Base-by-base conservation (phyloP, 2,329 filamentous ascomycete genomes). In the Cytospora schulzeri region DNA sequence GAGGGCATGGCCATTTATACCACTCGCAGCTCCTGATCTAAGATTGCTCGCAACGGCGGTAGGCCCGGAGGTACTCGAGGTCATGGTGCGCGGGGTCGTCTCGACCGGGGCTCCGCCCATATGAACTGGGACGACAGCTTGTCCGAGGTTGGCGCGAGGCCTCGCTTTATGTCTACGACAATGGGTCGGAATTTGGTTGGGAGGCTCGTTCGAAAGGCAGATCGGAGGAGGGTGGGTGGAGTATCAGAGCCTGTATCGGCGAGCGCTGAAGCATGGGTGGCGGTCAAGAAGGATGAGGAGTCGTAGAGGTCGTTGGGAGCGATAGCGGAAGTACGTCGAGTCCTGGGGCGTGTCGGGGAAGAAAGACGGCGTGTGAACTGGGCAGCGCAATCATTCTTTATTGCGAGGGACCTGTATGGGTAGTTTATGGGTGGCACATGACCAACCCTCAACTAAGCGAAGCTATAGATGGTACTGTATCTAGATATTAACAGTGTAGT, bases 1-100 rank as follows among this genome's bases (percentile, higher is more conserved):
- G 22, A 57, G 35, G 38, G 31, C 38, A 53, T 60, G 54, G 45
- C 61, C 56, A 38, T 56, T 68, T 64, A 64, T 35, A 45, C 57
- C 57, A 38, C 22, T 26, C 19, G 28, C 22, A 48, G 45, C 45
- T 48, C 45, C 45, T 24, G 45, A 24, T n/a, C 45, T 48, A 24
- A 22, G 56, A 31, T 50, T 28, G 41, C 45, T 48, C 19, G 52
- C 48, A 52, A 52, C 57, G 48, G 56, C 52, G 60, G 62, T 45
- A 58, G 53, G 45, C 48, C 50, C 35, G 31, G 51, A 24, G 22
- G n/a, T 51, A 57, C 53, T 41, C 48, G 56, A 54, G 24, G 50
- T 54, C 50, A 58, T 59, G 50, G 48, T 59, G 56, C 56, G 51
- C 57, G 51, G 60, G 52, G 58, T 57, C 45, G 45, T 48, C n/a